These are phyloP conservation scores for Cinnamomum chago DNA, from an alignment of 164 flowering plant species.

Conservation along the genomic window DNA sequence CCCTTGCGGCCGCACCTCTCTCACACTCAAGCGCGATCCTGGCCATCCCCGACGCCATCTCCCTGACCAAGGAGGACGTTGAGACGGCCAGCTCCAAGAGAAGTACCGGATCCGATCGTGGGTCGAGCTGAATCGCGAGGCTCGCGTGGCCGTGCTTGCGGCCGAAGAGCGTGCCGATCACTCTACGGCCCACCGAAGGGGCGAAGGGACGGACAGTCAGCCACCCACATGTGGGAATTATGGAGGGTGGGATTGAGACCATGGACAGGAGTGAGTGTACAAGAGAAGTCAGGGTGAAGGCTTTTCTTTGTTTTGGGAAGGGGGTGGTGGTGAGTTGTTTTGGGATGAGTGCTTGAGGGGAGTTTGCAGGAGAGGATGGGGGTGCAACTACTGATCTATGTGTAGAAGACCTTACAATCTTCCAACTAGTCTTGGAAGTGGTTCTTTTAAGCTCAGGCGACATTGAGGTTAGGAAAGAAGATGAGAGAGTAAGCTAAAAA, in stretches of 20 bases:
- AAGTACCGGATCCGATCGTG: slow-evolving; percentile 49
- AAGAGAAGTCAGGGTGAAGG: not conserved
- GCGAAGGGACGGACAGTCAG: slow-evolving; percentile 15
- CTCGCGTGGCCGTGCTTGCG: slow-evolving; percentile 64
- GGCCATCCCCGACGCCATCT: slow-evolving; percentile 79
- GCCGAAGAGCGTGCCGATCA: slow-evolving; percentile 80
- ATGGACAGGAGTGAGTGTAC: slow-evolving; percentile 5
- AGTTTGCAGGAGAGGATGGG: not conserved
- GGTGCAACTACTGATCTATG: not conserved
- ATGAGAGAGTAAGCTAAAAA: not conserved
- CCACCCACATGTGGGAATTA: slow-evolving; percentile 37
- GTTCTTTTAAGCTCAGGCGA: not conserved
- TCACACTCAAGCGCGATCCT: slow-evolving; percentile 77
- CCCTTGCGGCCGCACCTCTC: slow-evolving; percentile 15
- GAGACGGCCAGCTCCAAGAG: slow-evolving; percentile 64
- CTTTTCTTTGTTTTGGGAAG: not conserved
- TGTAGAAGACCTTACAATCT: not conserved
- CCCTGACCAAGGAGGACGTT: slow-evolving; percentile 54
- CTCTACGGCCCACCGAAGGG: slow-evolving; percentile 47
- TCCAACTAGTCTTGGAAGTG: not conserved
- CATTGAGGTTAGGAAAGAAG: not conserved
- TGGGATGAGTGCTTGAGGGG: not conserved
- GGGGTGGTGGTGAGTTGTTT: not conserved
- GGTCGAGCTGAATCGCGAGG: slow-evolving; percentile 66
- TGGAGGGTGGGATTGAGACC: slow-evolving; percentile 12